Conservation (phyloP, 805 yeast genomes). For the Metschnikowia dekortorum region DNA sequence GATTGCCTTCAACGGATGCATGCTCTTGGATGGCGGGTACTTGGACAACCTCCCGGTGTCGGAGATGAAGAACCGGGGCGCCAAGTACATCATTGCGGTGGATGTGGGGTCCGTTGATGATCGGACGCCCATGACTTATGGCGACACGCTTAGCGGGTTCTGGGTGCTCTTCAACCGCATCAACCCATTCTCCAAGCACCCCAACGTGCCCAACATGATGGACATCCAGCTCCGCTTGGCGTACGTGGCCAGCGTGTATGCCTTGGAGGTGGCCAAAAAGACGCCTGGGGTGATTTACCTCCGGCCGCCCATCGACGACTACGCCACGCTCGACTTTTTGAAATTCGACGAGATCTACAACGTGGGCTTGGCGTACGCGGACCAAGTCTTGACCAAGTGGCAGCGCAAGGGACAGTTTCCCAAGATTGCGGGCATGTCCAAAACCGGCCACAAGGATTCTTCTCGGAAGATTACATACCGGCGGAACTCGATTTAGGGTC, state of each 20-base stretch:
- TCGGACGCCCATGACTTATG: slow-evolving; percentile 82
- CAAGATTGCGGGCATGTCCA: slow-evolving; percentile 47
- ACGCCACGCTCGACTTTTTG: slow-evolving; percentile 87
- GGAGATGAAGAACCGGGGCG: slow-evolving; percentile 90
- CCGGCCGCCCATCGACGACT: slow-evolving; percentile 91
- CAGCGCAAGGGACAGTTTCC: slow-evolving; percentile 55
- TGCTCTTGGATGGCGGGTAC: slow-evolving; percentile 95
- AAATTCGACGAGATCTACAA: slow-evolving; percentile 85
- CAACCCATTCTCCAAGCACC: slow-evolving; percentile 85
- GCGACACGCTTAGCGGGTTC: slow-evolving; percentile 86
- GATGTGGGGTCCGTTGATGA: slow-evolving; percentile 97
- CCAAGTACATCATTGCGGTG: slow-evolving; percentile 80
- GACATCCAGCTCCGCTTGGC: slow-evolving; percentile 92
- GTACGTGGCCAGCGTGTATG: slow-evolving; percentile 92
- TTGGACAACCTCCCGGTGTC: slow-evolving; percentile 88
- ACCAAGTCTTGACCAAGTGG: slow-evolving; percentile 49
- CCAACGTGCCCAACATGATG: slow-evolving; percentile 89
- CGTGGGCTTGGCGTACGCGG: slow-evolving; percentile 77
- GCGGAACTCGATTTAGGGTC: slow-evolving; percentile 14
- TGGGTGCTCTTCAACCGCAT: slow-evolving; percentile 86
- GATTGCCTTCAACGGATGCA: slow-evolving; percentile 80
- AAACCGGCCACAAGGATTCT: slow-evolving; percentile 6
- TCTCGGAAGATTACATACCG: slow-evolving; percentile 9
- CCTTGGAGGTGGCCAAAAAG: slow-evolving; percentile 78
- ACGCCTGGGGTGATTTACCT: slow-evolving; percentile 83